Percentiles rank a stretch among this genome's conserved stretches.
Conservation (phyloP, 352 stramenopile genomes). For the Hyaloperonospora brassicae region DNA sequence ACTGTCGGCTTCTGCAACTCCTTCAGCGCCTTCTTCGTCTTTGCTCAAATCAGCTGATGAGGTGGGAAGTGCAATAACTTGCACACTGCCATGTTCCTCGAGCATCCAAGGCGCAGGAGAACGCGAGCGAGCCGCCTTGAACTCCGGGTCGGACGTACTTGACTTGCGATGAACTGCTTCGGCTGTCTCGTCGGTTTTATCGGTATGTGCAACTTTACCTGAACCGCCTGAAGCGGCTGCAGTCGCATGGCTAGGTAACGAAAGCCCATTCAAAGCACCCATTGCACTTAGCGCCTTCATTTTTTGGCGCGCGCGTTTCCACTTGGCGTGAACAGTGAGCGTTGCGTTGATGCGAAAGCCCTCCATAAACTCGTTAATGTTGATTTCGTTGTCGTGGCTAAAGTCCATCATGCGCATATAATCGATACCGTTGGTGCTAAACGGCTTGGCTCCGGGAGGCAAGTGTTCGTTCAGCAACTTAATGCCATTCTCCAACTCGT, state of each 20-base stretch:
- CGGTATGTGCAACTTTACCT: slow-evolving; percentile 4
- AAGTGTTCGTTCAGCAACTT: slow-evolving; percentile 75
- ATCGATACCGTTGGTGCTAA: slow-evolving; percentile 59
- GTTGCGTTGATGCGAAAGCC: slow-evolving; percentile 83
- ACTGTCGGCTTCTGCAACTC: slow-evolving; percentile 14
- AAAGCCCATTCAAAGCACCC: slow-evolving; percentile 42
- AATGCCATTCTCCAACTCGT: slow-evolving; percentile 75
- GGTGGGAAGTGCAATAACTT: slow-evolving; percentile 38
- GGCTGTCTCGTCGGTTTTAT: slow-evolving; percentile 14
- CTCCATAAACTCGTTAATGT: slow-evolving; percentile 89
- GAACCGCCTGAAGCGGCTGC: slow-evolving; percentile 20
- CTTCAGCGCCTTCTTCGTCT: slow-evolving; percentile 26
- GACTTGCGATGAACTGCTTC: slow-evolving; percentile 10
- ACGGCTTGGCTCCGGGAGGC: slow-evolving; percentile 53
- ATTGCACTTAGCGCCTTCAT: slow-evolving; percentile 79
- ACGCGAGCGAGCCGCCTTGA: slow-evolving; percentile 23
- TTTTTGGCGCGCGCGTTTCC: slow-evolving; percentile 82
- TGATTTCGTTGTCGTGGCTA: slow-evolving; percentile 79
- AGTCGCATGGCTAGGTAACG: slow-evolving; percentile 20
- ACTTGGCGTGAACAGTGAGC: slow-evolving; percentile 80
- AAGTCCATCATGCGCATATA: slow-evolving; percentile 86
- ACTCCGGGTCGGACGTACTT: slow-evolving; percentile 23
- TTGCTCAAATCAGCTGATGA: slow-evolving; percentile 23
- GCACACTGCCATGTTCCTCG: slow-evolving; percentile 58
- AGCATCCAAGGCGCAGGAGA: slow-evolving; percentile 35